Evolutionary conservation across 1,139 yeast genomes (phyloP).

Genomic region (Suhomyces wounanorum): DNA sequence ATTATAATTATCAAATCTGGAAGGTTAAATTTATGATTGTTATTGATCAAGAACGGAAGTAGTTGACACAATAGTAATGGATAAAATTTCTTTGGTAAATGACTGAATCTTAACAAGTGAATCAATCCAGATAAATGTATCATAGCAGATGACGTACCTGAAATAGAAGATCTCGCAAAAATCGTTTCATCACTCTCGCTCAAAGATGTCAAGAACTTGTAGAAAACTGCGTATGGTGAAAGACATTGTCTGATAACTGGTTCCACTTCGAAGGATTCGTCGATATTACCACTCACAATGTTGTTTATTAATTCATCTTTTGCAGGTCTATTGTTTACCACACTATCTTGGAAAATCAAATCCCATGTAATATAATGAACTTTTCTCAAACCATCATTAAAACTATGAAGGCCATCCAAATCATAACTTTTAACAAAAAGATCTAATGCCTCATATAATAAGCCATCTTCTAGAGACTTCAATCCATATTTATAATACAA

Average conservation of each 20-base stretch:
- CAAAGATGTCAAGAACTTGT: constrained; percentile 45
- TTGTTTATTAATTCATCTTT: constrained; percentile 58
- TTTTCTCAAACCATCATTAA: constrained; percentile 37
- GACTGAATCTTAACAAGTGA: constrained; percentile 61
- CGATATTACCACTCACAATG: constrained; percentile 46
- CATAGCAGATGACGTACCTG: constrained; percentile 14
- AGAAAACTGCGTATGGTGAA: constrained; percentile 72
- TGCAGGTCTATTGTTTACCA: constrained; percentile 54
- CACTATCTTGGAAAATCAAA: constrained; percentile 58
- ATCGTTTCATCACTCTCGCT: constrained; percentile 21
- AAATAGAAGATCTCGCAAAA: constrained; percentile 2
- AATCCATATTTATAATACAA: constrained; percentile 47
- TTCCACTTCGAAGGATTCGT: constrained; percentile 40
- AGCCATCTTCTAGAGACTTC: constrained; percentile 45
- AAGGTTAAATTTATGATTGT: constrained; percentile 32
- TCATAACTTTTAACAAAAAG: constrained; percentile 71
- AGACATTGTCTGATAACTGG: constrained; percentile 66
- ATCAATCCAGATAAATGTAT: constrained; percentile 42
- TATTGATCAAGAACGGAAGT: constrained; percentile 42
- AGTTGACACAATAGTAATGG: constrained; percentile 54
- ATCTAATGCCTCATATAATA: constrained; percentile 64
- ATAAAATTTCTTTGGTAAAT: constrained; percentile 60
- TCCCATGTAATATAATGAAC: constrained; percentile 49
- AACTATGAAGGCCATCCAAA: constrained; percentile 22
- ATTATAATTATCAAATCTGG: constrained; percentile 51